Conservation (phyloP, 805 yeast species). For the Peterozyma toletana region DNA sequence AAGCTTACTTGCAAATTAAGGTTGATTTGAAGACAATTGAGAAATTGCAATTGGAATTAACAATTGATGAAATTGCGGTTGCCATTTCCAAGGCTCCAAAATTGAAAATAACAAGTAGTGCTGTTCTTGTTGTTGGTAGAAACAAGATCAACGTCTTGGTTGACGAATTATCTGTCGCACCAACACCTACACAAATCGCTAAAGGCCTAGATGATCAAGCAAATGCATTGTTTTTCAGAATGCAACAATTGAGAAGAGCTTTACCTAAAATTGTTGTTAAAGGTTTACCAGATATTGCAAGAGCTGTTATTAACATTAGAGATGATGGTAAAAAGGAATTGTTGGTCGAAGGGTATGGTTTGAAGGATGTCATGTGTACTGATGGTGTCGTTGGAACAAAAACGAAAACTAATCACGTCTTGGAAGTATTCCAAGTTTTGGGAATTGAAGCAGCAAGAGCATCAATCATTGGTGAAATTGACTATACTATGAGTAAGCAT, state of each 20-base stretch:
- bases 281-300: conserved; percentile 83
- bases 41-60: conserved; percentile 81
- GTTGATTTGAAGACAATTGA: conserved; percentile 82
- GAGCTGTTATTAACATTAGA: conserved; percentile 93
- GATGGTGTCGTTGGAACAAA: conserved; percentile 90
- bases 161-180: conserved; percentile 29
- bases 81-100: conserved; percentile 86
- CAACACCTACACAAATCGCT: conserved; percentile 27
- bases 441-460: conserved; percentile 98
- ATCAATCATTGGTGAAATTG: conserved; percentile 89
- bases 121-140: conserved; percentile 59
- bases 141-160: conserved; percentile 65
- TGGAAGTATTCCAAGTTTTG: conserved; percentile 81
- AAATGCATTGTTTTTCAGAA: conserved; percentile 69
- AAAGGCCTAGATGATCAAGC: conserved; percentile 27
- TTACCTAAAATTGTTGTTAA: conserved; percentile 86
- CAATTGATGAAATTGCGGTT: conserved; percentile 74
- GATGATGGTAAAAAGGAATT: conserved; percentile 84
- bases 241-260: conserved; percentile 82
- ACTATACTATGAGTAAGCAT: conserved; percentile 96
- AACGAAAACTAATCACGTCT: conserved; percentile 85
- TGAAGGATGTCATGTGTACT: conserved; percentile 93
- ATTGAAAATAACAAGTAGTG: conserved; percentile 69
- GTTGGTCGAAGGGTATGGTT: conserved; percentile 95
- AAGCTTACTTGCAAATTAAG: conserved; percentile 74